These are phyloP conservation scores for Scutellaria baicalensis DNA, from an alignment of 257 asterid species.

Conservation along the genomic window DNA sequence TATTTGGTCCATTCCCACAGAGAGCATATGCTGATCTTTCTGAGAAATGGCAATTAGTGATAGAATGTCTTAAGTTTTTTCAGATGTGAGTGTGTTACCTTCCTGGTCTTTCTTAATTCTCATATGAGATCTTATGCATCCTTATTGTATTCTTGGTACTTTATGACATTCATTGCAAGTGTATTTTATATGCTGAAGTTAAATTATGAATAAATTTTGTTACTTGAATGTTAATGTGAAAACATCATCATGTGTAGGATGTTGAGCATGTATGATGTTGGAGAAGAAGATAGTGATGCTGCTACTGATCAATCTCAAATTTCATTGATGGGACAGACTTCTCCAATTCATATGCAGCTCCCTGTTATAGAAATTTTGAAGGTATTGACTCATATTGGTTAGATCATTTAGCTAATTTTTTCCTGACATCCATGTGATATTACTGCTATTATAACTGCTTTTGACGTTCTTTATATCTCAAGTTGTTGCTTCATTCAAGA, in stretches of 20 bases:
- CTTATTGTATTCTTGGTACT: background rate
- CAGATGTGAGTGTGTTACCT: conserved; percentile 52
- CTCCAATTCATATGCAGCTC: conserved; percentile 61
- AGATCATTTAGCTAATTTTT: background rate
- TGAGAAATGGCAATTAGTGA: conserved; percentile 92
- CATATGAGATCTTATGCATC: background rate
- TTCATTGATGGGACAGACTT: conserved; percentile 49
- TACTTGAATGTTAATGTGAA: conserved; percentile 9
- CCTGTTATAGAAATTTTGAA: conserved; percentile 82
- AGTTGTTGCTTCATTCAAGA: background rate
- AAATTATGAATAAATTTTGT: conserved; percentile 8
- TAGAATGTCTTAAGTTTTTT: conserved; percentile 83
- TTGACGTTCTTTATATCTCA: background rate
- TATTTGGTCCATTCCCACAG: conserved; percentile 94
- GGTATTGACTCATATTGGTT: conserved; percentile 35
- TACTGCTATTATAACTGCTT: background rate
- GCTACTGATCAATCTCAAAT: conserved; percentile 53
- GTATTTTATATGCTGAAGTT: background rate
- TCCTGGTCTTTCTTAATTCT: conserved; percentile 1
- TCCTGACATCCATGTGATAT: background rate
- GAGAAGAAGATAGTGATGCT: conserved; percentile 71
- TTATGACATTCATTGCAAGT: background rate
- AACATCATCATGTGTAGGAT: conserved; percentile 51
- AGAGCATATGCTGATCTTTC: conserved; percentile 89
- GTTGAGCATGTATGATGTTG: conserved; percentile 75